Evolutionary conservation across 1,139 yeast species (phyloP).

Genomic region (Sugiyamaella grinbergsii): DNA sequence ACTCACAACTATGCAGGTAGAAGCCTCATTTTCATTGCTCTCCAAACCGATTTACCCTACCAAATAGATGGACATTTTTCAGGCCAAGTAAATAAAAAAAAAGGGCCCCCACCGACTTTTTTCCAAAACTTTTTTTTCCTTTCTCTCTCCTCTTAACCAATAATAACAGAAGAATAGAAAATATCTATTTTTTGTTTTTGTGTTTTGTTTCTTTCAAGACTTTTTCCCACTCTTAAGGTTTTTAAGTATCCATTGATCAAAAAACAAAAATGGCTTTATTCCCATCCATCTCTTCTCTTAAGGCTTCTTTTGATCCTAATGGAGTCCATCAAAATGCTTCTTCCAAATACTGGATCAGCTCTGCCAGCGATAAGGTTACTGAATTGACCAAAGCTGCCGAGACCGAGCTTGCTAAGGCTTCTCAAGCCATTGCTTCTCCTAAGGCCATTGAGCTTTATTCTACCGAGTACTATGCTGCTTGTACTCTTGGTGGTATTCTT

Average conservation of each 20-base stretch:
- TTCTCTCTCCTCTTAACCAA: constrained; percentile 9
- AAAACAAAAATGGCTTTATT: constrained; percentile 41
- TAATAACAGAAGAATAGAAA: constrained; percentile 5
- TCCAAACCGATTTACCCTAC: constrained; percentile 9
- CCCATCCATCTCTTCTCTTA: constrained; percentile 44
- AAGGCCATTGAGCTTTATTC: constrained; percentile 57
- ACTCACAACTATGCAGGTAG: not conserved
- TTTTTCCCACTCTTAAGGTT: not conserved
- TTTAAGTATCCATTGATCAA: constrained; percentile 15
- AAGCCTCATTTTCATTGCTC: not conserved
- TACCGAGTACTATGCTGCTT: constrained; percentile 74
- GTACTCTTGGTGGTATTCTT: constrained; percentile 83
- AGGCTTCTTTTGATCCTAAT: constrained; percentile 46
- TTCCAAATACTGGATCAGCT: constrained; percentile 40
- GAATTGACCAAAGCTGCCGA: constrained; percentile 35
- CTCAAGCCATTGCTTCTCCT: constrained; percentile 39
- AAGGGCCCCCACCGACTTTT: constrained; percentile 3
- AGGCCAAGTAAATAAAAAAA: constrained; percentile 4
- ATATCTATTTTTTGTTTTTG: constrained; percentile 14
- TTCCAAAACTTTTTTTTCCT: constrained; percentile 6
- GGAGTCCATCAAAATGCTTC: constrained; percentile 36
- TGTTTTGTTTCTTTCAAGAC: not conserved
- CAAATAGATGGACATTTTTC: constrained; percentile 3
- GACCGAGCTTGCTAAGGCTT: constrained; percentile 41
- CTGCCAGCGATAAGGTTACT: constrained; percentile 40